Evolutionary conservation across 495 filamentous ascomycete species (phyloP), one percentile per base, ranked within the genome.

Genomic region (Lasiosphaeria hispida): DNA sequence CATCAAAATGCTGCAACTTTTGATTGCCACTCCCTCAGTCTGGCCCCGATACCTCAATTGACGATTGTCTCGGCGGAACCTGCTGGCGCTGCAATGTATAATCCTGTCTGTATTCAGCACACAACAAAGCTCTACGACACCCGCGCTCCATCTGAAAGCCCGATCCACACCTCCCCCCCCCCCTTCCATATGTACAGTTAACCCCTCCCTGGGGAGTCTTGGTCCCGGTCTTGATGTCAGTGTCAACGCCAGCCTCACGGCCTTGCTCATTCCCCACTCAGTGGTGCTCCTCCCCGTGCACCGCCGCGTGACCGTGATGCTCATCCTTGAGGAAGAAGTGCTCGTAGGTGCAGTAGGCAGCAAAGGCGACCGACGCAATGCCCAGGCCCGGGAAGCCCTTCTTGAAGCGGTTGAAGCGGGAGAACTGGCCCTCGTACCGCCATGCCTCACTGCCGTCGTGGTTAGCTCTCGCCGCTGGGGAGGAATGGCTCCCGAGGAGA

Each of bases 361-460:
- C 85, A 72, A 98, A 98, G 10, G 92, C 92, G 44, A 93, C 93
- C 8, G 86, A 87, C 5, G 91, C 94, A 60, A 90, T 94, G 44
- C 94, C 95, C 48, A 98, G 77, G 48, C 94, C 94, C 33, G 94
- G 94, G 74, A 98, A 88, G 53, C 85, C 77, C 55, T 83, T 77
- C 74, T 83, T 89, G 79, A 96, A 96, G 18, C 94, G 89, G 77
- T 95, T 93, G 72, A 75, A 88, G 52, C 93, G 83, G 55, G 85
- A 86, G 81, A 97, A 97, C 41, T 85, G 87, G 62, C 92, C 95
- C 45, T 47, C 84, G 78, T 95, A 97, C 65, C 94, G 85, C 94
- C 94, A 98, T 69, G 88, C 79, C 75, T 98, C 94, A 60, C 94
- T 98, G 71, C 60, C 7, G 33, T 40, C 36, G 51, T 38, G 37